Evolutionary conservation across 257 asterid genomes (phyloP).

Genomic region (Salvia miltiorrhiza): DNA sequence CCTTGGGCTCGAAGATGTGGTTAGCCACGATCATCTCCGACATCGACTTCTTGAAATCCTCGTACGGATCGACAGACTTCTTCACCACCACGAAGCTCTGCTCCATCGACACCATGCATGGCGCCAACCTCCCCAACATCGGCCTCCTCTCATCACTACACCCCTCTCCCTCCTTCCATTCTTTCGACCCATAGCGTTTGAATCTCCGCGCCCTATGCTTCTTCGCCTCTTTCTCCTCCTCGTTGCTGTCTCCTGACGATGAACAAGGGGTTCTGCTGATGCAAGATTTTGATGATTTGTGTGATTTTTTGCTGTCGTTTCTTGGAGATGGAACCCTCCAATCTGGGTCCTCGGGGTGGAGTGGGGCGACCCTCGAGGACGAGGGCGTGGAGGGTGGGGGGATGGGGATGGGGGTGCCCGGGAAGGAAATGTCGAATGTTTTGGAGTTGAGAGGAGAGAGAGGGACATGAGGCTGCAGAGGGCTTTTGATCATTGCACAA

Average conservation of each 20-base stretch:
- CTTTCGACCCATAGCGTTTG: constrained; percentile 27
- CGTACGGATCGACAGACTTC: constrained; percentile 61
- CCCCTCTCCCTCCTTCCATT: constrained; percentile 26
- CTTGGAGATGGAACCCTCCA: constrained; percentile 17
- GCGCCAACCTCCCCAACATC: neutral
- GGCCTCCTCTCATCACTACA: neutral
- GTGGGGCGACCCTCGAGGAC: constrained; percentile 23
- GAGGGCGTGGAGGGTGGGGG: constrained; percentile 36
- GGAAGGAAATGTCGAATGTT: constrained; percentile 33
- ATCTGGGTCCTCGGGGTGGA: neutral
- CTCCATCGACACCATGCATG: constrained; percentile 28
- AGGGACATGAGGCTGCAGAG: constrained; percentile 24
- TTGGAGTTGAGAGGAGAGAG: constrained; percentile 33
- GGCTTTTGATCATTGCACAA: constrained; percentile 30
- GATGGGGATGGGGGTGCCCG: constrained; percentile 41
- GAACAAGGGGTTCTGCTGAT: too few relatives aligned
- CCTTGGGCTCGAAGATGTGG: constrained; percentile 52
- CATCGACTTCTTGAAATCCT: constrained; percentile 85
- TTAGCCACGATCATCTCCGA: constrained; percentile 73
- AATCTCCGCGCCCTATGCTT: constrained; percentile 18
- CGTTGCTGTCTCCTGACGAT: too few relatives aligned
- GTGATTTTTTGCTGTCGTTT: too few relatives aligned
- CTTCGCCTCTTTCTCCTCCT: constrained; percentile 11
- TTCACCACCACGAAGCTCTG: constrained; percentile 62
- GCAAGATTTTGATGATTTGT: too few relatives aligned